Conservation (phyloP, 345 rosid species). For the Eucalyptus guilfoylei region DNA sequence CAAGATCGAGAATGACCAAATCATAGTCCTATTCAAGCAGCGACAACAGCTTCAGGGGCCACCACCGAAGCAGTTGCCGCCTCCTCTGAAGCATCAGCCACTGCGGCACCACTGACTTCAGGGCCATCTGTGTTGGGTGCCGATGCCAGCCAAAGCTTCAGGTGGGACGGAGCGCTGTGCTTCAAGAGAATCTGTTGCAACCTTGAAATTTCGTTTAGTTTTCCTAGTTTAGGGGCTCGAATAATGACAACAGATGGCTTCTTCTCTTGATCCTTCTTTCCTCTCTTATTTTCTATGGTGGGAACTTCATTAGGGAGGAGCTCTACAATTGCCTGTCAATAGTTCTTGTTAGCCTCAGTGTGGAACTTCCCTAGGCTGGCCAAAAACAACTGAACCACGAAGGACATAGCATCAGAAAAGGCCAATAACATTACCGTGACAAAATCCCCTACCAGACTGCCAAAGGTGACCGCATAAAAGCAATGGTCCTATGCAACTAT, state of each 20-base stretch:
- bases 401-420: too few species aligned
- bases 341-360: conserved; percentile 49
- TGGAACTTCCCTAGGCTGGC: conserved; percentile 51
- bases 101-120: background rate
- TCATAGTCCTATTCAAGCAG: background rate
- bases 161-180: background rate
- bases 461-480: background rate
- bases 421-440: too few species aligned
- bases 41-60: background rate
- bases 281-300: conserved; percentile 43
- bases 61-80: background rate
- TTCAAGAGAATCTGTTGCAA: background rate
- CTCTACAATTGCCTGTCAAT: conserved; percentile 78
- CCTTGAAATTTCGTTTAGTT: conserved; percentile 11
- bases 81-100: background rate
- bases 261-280: conserved; percentile 62
- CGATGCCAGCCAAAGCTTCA: background rate
- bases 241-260: conserved; percentile 41
- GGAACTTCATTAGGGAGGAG: conserved; percentile 78
- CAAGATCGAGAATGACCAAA: background rate
- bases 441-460: background rate
- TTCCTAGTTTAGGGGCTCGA: conserved; percentile 77
- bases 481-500: background rate
- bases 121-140: background rate
- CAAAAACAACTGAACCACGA: conserved; percentile 27